Evolutionary conservation across 148 eudicot genomes (phyloP).

Genomic region (Oxyria digyna): DNA sequence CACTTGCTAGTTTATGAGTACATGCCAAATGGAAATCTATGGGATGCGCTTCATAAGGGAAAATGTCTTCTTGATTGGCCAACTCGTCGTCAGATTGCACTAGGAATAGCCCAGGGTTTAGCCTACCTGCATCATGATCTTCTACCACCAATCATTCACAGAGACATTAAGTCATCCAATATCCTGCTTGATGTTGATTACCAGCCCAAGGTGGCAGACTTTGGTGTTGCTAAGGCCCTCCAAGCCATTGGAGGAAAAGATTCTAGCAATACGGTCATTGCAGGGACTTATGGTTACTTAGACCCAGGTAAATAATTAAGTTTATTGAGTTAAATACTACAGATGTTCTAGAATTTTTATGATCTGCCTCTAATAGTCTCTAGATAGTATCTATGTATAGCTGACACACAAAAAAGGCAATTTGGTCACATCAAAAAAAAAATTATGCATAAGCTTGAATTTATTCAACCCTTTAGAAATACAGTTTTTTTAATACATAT

Average conservation of each 20-base stretch:
- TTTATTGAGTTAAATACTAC: background rate
- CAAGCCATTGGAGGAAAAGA: constrained; percentile 68
- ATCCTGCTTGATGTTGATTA: constrained; percentile 69
- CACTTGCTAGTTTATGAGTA: constrained; percentile 84
- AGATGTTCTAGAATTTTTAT: constrained; percentile 8
- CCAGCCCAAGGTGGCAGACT: constrained; percentile 88
- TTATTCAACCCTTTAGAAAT: background rate
- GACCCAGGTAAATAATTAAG: constrained; percentile 60
- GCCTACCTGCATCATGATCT: constrained; percentile 91
- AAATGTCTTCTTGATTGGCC: constrained; percentile 71
- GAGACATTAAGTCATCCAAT: constrained; percentile 92
- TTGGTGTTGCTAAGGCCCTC: constrained; percentile 90
- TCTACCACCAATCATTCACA: constrained; percentile 67
- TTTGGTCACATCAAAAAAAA: background rate
- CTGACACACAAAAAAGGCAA: background rate
- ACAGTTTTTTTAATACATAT: background rate
- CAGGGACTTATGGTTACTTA: constrained; percentile 91
- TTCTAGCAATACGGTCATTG: constrained; percentile 53
- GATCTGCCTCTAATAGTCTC: background rate
- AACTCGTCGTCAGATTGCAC: constrained; percentile 67
- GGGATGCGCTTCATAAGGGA: constrained; percentile 90
- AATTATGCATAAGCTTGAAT: background rate
- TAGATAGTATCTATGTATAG: background rate
- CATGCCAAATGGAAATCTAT: constrained; percentile 90
- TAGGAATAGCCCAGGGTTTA: constrained; percentile 85